A percentile compares a stretch with the other conserved stretches of the same genome.
Conservation (phyloP, 805 yeast genomes). For the Hanseniaspora pseudoguilliermondii region DNA sequence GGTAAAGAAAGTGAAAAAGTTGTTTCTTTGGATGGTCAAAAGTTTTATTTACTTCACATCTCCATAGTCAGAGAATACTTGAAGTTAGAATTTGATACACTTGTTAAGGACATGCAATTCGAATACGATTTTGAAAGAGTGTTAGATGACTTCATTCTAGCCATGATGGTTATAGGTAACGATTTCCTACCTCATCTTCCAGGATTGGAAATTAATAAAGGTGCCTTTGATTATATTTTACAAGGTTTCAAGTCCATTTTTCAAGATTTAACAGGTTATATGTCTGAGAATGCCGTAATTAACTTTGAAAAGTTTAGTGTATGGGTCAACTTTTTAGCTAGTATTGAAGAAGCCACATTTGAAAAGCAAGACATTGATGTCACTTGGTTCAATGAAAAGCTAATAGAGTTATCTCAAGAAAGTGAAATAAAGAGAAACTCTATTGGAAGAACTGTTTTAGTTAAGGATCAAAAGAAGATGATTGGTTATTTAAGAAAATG, state of each 20-base stretch:
- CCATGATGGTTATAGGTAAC: slow-evolving; percentile 91
- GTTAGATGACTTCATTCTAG: slow-evolving; percentile 81
- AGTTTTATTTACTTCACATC: slow-evolving; percentile 69
- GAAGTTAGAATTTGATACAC: slow-evolving; percentile 67
- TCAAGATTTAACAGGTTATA: slow-evolving; percentile 63
- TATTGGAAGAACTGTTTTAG: slow-evolving; percentile 48
- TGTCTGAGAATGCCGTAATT: slow-evolving; percentile 71
- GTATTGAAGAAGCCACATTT: slow-evolving; percentile 74
- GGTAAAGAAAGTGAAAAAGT: slow-evolving; percentile 41
- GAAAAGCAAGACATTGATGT: slow-evolving; percentile 74
- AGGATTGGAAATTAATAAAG: slow-evolving; percentile 81
- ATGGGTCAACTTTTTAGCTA: slow-evolving; percentile 65
- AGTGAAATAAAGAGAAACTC: slow-evolving; percentile 59
- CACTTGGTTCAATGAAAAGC: slow-evolving; percentile 80
- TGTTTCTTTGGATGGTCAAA: slow-evolving; percentile 50
- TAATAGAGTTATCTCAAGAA: slow-evolving; percentile 61
- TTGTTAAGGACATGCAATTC: slow-evolving; percentile 51
- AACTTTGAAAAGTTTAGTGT: slow-evolving; percentile 57
- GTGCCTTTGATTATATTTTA: slow-evolving; percentile 87
- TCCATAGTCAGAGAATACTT: slow-evolving; percentile 83
- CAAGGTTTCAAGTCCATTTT: slow-evolving; percentile 78
- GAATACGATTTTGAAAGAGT: slow-evolving; percentile 73
- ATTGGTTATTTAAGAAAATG: slow-evolving; percentile 45
- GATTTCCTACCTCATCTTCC: slow-evolving; percentile 97
- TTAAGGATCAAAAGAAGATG: slow-evolving; percentile 63